Evolutionary conservation across 495 filamentous ascomycete species (phyloP).

Genomic region (Cercophora scortea): DNA sequence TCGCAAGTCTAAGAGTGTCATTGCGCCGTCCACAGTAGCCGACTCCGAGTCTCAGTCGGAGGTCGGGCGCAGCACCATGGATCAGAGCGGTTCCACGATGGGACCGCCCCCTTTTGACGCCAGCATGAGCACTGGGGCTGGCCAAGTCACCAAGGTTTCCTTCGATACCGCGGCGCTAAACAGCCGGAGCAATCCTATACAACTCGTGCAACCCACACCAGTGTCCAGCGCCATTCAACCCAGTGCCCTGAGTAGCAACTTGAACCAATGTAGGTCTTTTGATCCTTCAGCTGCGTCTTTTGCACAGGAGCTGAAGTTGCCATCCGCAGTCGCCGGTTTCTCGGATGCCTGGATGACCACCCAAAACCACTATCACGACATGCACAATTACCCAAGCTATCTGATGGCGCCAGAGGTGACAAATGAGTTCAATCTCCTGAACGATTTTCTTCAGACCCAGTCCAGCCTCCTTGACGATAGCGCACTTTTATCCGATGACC

Average conservation of each 20-base stretch:
- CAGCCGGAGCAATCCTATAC: slow-evolving; percentile 35
- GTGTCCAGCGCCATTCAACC: slow-evolving; percentile 42
- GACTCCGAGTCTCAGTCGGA: slow-evolving; percentile 40
- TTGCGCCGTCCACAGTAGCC: slow-evolving; percentile 51
- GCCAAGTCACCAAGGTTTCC: slow-evolving; percentile 32
- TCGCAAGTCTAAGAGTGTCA: slow-evolving; percentile 62
- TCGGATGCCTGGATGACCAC: slow-evolving; percentile 50
- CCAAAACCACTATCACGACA: slow-evolving; percentile 82
- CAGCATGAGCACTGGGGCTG: slow-evolving; percentile 21
- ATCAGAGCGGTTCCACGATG: slow-evolving; percentile 32
- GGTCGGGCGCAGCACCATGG: slow-evolving; percentile 31
- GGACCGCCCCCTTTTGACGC: slow-evolving; percentile 32
- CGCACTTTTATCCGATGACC: slow-evolving; percentile 55
- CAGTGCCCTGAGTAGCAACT: slow-evolving; percentile 47
- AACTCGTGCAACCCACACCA: slow-evolving; percentile 49
- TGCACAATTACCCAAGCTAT: slow-evolving; percentile 89
- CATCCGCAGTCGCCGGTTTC: slow-evolving; percentile 36
- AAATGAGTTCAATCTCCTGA: slow-evolving; percentile 91
- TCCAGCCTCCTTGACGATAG: slow-evolving; percentile 79
- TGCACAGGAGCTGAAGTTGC: slow-evolving; percentile 29
- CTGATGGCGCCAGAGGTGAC: slow-evolving; percentile 94
- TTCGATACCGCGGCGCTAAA: slow-evolving; percentile 33
- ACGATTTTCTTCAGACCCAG: slow-evolving; percentile 87
- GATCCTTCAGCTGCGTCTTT: slow-evolving; percentile 17
- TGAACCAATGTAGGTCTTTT: slow-evolving; percentile 67